Conservation (phyloP, 192 early-diverging fungal species). For the Coemansia reversa region DNA sequence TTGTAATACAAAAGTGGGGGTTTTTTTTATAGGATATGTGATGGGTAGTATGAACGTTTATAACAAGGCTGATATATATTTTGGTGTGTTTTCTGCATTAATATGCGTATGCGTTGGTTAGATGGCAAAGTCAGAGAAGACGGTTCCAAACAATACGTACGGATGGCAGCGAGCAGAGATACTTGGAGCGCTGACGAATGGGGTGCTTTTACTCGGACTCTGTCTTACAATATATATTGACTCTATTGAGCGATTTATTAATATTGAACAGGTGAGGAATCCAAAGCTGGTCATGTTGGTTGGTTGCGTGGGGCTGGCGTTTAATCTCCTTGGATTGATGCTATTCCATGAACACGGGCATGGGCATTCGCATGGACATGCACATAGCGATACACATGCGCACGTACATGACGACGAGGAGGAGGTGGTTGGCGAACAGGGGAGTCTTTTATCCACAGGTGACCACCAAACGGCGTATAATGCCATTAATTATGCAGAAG, state of each 20-base stretch:
- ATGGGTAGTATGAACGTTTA: neutral
- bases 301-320: slow-evolving; percentile 70
- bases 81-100: too few relatives aligned
- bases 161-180: slow-evolving; percentile 92
- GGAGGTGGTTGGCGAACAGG: slow-evolving; percentile 31
- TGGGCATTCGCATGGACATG: slow-evolving; percentile 58
- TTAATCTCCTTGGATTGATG: slow-evolving; percentile 79
- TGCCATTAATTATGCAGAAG: slow-evolving; percentile 23
- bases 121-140: slow-evolving; percentile 62
- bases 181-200: slow-evolving; percentile 89
- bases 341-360: slow-evolving; percentile 79
- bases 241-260: slow-evolving; percentile 78
- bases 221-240: slow-evolving; percentile 89
- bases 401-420: slow-evolving; percentile 45
- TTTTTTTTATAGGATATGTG: neutral
- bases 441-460: slow-evolving; percentile 22
- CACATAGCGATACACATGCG: slow-evolving; percentile 38
- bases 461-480: neutral
- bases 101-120: neutral
- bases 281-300: slow-evolving; percentile 76
- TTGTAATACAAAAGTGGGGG: neutral
- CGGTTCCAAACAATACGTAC: slow-evolving; percentile 71
- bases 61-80: neutral
- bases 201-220: slow-evolving; percentile 84
- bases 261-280: slow-evolving; percentile 65